These are phyloP conservation scores for Phytophthora palmivora DNA, from an alignment of 352 stramenopile genomes.

Conservation along the genomic window DNA sequence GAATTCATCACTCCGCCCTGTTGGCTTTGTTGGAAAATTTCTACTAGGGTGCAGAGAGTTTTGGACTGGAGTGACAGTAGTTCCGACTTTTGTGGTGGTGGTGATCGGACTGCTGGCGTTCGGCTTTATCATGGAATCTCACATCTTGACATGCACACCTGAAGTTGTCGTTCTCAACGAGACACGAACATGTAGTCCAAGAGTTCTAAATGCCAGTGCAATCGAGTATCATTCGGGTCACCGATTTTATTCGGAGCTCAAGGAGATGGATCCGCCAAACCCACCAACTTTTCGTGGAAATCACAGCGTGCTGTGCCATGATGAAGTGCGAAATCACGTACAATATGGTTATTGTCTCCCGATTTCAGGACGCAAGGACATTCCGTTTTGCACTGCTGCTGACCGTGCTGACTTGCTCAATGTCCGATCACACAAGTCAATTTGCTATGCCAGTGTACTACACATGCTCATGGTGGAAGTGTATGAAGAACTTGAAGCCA, in stretches of 20 bases:
- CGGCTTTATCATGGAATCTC: conserved; percentile 11
- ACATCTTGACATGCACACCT: conserved; percentile 3
- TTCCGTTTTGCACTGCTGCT: conserved; percentile 43
- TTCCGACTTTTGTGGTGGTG: conserved; percentile 15
- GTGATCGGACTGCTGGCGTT: conserved; percentile 14
- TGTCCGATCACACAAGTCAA: conserved; percentile 20
- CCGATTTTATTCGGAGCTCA: conserved; percentile 17
- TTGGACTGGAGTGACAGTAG: conserved; percentile 10
- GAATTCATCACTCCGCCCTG: background rate
- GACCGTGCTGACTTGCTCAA: conserved; percentile 56
- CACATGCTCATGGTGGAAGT: conserved; percentile 65
- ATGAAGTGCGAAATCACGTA: background rate
- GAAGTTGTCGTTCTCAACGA: conserved; percentile 2
- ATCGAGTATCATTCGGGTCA: conserved; percentile 20
- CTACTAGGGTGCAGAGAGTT: conserved; percentile 1
- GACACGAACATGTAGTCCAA: conserved; percentile 2
- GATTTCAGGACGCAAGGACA: conserved; percentile 51
- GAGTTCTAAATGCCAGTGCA: conserved; percentile 1
- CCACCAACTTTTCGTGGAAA: conserved; percentile 34
- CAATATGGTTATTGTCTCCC: conserved; percentile 48
- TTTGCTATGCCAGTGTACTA: conserved; percentile 61
- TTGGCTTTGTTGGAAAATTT: background rate
- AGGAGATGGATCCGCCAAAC: background rate
- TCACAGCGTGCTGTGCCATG: conserved; percentile 21
- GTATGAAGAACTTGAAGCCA: conserved; percentile 44